Percentiles rank a stretch among this genome's conserved stretches.
phyloP scores from a whole-genome alignment of 2,329 filamentous ascomycete species.

The Stylonectria norvegica region DNA sequence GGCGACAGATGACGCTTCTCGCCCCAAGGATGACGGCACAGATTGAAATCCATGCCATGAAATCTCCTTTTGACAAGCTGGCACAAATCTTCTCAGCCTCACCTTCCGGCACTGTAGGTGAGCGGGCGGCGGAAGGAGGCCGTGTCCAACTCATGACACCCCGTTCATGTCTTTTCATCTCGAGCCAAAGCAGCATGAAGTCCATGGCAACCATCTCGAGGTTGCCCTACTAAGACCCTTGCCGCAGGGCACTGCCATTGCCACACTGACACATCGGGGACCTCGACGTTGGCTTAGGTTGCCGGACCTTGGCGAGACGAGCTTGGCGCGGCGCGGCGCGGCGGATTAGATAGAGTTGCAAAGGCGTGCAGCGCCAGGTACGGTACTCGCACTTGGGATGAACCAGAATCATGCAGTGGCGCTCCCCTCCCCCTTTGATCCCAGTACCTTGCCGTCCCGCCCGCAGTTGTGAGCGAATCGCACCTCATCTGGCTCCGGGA shows the following conservation, averaged over 20 bases:
- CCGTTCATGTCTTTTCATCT: conserved; percentile 2
- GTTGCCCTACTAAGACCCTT: conserved; percentile 12
- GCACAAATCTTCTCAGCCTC: neutral
- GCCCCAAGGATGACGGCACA: neutral
- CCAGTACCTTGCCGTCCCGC: neutral
- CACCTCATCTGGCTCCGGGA: neutral
- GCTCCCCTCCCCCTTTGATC: too few species aligned
- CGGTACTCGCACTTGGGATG: neutral
- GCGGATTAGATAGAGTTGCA: conserved; percentile 1
- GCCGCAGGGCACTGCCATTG: conserved; percentile 14
- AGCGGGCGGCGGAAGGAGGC: conserved; percentile 1
- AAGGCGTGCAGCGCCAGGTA: neutral
- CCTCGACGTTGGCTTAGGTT: conserved; percentile 7
- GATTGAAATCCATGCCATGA: neutral
- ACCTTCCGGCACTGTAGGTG: conserved; percentile 1
- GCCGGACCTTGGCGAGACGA: conserved; percentile 18
- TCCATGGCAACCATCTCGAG: conserved; percentile 3
- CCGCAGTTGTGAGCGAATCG: neutral
- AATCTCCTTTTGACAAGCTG: neutral
- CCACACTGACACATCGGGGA: conserved; percentile 8
- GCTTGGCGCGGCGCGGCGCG: conserved; percentile 7
- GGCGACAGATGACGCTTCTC: neutral
- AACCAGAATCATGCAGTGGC: neutral
- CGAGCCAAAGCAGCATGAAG: conserved; percentile 4
- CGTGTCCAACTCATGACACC: neutral